These are phyloP conservation scores for Lentinula lateritia DNA, from an alignment of 768 basidiomycete species.

Conservation along the genomic window DNA sequence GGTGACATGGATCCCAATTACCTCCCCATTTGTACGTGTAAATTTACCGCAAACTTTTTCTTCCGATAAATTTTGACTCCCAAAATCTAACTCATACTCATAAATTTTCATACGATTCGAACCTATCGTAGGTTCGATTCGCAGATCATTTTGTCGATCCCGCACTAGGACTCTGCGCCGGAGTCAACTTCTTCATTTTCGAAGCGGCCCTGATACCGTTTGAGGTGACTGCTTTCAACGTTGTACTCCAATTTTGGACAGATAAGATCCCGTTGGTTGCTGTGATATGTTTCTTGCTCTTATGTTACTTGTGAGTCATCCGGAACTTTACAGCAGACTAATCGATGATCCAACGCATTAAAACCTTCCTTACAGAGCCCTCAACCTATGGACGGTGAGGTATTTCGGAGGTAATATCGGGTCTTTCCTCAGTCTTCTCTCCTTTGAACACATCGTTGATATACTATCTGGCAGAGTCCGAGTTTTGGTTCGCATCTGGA, in stretches of 20 bases:
- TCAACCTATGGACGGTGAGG: constrained; percentile 44
- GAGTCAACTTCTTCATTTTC: constrained; percentile 55
- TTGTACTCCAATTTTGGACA: constrained; percentile 50
- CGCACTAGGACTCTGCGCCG: constrained; percentile 49
- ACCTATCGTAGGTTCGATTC: constrained; percentile 41
- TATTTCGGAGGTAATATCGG: constrained; percentile 41
- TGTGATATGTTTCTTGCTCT: constrained; percentile 38
- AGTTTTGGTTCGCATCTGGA: constrained; percentile 50
- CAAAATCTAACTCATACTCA: neutral
- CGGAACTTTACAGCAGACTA: too few species aligned
- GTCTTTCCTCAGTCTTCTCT: neutral
- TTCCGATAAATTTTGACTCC: neutral
- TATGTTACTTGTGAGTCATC: constrained; percentile 32
- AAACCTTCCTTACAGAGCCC: constrained; percentile 19
- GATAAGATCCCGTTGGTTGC: constrained; percentile 41
- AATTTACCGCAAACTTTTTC: neutral
- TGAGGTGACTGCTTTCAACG: constrained; percentile 50
- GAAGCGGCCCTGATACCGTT: constrained; percentile 38
- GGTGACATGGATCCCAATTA: constrained; percentile 78
- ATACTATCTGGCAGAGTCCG: constrained; percentile 31
- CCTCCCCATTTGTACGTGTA: constrained; percentile 60
- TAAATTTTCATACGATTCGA: neutral
- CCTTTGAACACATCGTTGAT: neutral
- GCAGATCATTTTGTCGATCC: constrained; percentile 54
- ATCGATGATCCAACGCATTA: neutral